Evolutionary conservation across 2,329 filamentous ascomycete genomes (phyloP).

Genomic region (Cladophialophora chaetospira): DNA sequence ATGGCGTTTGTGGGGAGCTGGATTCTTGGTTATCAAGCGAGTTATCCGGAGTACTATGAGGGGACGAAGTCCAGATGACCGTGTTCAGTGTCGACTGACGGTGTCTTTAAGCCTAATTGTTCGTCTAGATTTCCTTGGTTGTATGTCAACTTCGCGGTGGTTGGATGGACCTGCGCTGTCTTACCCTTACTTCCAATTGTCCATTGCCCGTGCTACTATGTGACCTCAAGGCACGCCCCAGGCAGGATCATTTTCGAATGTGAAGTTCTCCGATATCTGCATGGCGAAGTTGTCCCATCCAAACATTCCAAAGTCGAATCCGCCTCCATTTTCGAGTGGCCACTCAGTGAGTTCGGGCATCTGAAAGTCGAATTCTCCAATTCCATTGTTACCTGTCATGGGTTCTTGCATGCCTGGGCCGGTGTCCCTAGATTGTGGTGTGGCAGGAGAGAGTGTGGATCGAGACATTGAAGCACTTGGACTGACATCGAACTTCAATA

Average conservation of each 20-base stretch:
- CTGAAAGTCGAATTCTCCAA: constrained; percentile 4
- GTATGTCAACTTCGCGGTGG: too few relatives aligned
- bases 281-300: constrained; percentile 29
- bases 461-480: constrained; percentile 8
- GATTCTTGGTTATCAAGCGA: constrained; percentile 23
- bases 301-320: constrained; percentile 26
- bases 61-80: neutral
- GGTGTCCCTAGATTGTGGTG: neutral
- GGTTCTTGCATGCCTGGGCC: neutral
- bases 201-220: neutral
- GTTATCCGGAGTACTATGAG: constrained; percentile 28
- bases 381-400: neutral
- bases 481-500: constrained; percentile 38
- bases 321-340: constrained; percentile 18
- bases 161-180: too few relatives aligned
- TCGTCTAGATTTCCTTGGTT: too few relatives aligned
- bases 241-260: constrained; percentile 11
- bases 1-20: constrained; percentile 20
- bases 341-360: constrained; percentile 10
- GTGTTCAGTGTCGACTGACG: too few relatives aligned
- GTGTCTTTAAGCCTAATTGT: too few relatives aligned
- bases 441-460: constrained; percentile 6
- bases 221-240: constrained; percentile 8
- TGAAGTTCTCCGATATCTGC: constrained; percentile 27
- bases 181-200: too few relatives aligned